Evolutionary conservation across 768 basidiomycete species (phyloP).

Genomic region (Hygrocybe coccinea): DNA sequence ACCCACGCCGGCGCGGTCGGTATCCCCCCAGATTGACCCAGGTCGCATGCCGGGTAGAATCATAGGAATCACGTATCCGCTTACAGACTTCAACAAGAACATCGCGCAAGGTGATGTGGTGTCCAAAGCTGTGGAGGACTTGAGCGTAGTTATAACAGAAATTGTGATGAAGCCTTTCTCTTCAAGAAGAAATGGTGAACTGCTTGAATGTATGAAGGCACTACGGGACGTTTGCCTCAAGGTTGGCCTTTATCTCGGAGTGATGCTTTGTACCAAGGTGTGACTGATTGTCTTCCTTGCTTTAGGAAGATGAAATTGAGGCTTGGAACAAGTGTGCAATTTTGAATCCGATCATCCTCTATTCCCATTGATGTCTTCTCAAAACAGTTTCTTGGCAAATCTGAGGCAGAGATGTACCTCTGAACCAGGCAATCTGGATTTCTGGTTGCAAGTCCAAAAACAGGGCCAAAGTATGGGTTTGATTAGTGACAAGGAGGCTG

Average conservation of each 20-base stretch:
- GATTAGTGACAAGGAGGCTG: slow-evolving; percentile 61
- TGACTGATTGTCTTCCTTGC: background rate
- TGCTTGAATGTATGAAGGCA: slow-evolving; percentile 66
- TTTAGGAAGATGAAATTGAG: slow-evolving; percentile 76
- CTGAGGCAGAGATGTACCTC: slow-evolving; percentile 53
- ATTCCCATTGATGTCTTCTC: background rate
- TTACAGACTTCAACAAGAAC: slow-evolving; percentile 73
- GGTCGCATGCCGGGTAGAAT: slow-evolving; percentile 66
- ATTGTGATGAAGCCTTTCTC: slow-evolving; percentile 70
- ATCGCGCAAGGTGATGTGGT: slow-evolving; percentile 72
- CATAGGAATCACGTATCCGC: slow-evolving; percentile 66
- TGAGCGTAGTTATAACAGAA: slow-evolving; percentile 65
- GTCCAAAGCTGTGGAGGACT: slow-evolving; percentile 78
- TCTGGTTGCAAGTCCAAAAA: slow-evolving; percentile 58
- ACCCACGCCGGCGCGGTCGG: slow-evolving; percentile 53
- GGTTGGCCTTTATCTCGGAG: slow-evolving; percentile 29
- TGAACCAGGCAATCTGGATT: slow-evolving; percentile 56
- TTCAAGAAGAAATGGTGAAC: slow-evolving; percentile 56
- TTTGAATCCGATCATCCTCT: slow-evolving; percentile 1
- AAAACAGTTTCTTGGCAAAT: slow-evolving; percentile 53
- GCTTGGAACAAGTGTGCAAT: slow-evolving; percentile 67
- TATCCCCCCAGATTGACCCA: slow-evolving; percentile 42
- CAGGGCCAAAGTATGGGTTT: slow-evolving; percentile 53
- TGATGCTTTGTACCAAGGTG: slow-evolving; percentile 57
- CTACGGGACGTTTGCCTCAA: slow-evolving; percentile 64